Evolutionary conservation across 768 basidiomycete species (phyloP), one percentile per base, ranked within the genome.

Genomic region (Leccinum imitatum): DNA sequence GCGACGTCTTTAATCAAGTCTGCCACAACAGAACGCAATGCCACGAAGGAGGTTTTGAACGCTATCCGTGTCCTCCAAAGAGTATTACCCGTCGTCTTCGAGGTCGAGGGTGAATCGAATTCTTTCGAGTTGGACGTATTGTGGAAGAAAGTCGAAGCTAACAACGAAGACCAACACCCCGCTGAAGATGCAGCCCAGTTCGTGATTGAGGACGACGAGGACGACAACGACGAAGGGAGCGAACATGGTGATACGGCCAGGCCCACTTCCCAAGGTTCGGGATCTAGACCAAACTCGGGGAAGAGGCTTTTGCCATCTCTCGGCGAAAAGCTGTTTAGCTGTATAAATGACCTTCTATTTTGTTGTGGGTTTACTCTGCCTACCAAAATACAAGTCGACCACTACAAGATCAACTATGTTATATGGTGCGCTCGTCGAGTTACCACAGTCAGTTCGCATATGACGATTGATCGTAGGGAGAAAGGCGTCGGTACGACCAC

Each of bases 361-460:
- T 94, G 93, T 70, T 95, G 93, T 65, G 94, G 93, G 13, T 97
- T 98, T 67, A 96, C 95, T 0, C 76, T 98, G 9, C 92, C 96
- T 9, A 82, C 81, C 30, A 84, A 84, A 71, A 78, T 90, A 50
- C 88, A 91, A 70, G 82, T 86, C 52, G 87, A 90, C 68, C 87
- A 89, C 65, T 84, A 91, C 71, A 90, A 91, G 71, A 87, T 94
- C 50, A 87, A 89, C 71, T 90, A 94, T 78, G 79, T 90, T 23
- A 95, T 95, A 57, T 96, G 93, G 93, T 93, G 71, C 60, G 88
- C 72, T 62, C 6, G 14, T 59, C 21, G 46, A 53, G 37, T 56
- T 60, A 11, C 30, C 61, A 33, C 48, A 31, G 56, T 44, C 52
- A 33, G 19, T 56, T 3, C n/a, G 39, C 61, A 56, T 46, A 27